Conservation (phyloP, 305 asterid genomes). For the Andrographis paniculata region DNA sequence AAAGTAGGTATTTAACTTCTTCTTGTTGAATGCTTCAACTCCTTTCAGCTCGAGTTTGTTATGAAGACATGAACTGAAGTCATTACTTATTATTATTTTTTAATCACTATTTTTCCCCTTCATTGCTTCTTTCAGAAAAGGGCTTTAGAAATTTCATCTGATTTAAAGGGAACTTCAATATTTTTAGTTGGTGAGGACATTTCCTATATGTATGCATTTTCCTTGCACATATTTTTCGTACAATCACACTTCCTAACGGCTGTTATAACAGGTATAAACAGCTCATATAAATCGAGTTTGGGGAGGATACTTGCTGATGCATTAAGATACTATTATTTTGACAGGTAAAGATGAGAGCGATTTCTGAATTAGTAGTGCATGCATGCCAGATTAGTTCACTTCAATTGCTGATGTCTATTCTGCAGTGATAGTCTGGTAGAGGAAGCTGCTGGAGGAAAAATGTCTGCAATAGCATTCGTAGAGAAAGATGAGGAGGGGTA, state of each 20-base stretch:
- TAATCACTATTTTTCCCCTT: not conserved
- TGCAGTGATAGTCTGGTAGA: slow-evolving; percentile 74
- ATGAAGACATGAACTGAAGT: slow-evolving; percentile 21
- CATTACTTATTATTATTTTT: slow-evolving; percentile 16
- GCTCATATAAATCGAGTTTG: slow-evolving; percentile 58
- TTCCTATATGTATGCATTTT: slow-evolving; percentile 5
- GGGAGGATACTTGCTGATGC: slow-evolving; percentile 78
- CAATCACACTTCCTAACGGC: slow-evolving; percentile 3
- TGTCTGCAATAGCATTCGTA: slow-evolving; percentile 37
- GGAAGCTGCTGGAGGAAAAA: slow-evolving; percentile 81
- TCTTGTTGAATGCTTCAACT: slow-evolving; percentile 4
- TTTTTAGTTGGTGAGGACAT: slow-evolving; percentile 68
- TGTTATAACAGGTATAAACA: slow-evolving; percentile 53
- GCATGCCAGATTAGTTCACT: not conserved
- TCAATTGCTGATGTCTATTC: slow-evolving; percentile 4
- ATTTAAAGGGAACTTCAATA: slow-evolving; percentile 73
- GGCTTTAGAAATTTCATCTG: slow-evolving; percentile 61
- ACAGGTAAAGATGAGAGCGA: slow-evolving; percentile 39
- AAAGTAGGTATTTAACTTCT: slow-evolving; percentile 45
- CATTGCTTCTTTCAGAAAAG: slow-evolving; percentile 36
- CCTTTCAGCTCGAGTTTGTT: slow-evolving; percentile 5
- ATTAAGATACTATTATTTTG: slow-evolving; percentile 72
- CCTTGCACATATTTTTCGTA: not conserved
- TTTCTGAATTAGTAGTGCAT: not conserved
- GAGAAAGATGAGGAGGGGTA: slow-evolving; percentile 63